Evolutionary conservation across 1,139 yeast genomes (phyloP).

Genomic region (Pichia sorboxylosa): DNA sequence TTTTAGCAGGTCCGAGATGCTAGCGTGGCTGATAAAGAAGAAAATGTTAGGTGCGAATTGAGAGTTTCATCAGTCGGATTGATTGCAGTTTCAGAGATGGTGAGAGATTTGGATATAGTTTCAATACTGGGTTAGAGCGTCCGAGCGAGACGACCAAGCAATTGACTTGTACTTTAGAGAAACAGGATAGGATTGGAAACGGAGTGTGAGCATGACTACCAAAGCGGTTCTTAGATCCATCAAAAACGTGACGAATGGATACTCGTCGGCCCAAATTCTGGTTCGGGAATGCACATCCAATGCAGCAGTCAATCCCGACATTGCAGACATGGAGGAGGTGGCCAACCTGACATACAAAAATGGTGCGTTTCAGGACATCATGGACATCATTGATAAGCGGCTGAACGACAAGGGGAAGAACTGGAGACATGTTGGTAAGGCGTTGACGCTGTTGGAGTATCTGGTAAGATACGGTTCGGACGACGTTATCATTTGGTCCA

Average conservation of each 20-base stretch:
- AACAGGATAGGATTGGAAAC: no score
- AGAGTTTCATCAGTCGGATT: no score
- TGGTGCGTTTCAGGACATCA: slow-evolving; percentile 75
- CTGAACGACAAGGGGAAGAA: slow-evolving; percentile 94
- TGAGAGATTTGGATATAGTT: no score
- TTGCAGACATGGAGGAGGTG: slow-evolving; percentile 75
- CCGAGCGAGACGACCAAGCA: no score
- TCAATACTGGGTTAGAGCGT: no score
- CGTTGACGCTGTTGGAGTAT: slow-evolving; percentile 79
- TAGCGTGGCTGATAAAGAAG: no score
- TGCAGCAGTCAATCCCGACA: slow-evolving; percentile 76
- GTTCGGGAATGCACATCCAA: slow-evolving; percentile 93
- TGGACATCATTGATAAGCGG: slow-evolving; percentile 93
- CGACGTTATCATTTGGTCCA: slow-evolving; percentile 88
- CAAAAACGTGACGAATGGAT: slow-evolving; percentile 90
- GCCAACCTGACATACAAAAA: slow-evolving; percentile 63
- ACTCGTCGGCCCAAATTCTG: slow-evolving; percentile 72
- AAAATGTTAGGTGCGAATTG: no score
- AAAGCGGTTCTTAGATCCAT: slow-evolving; percentile 74
- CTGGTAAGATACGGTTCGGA: slow-evolving; percentile 82
- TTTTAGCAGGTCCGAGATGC: no score
- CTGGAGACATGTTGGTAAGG: slow-evolving; percentile 95
- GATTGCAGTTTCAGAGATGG: no score
- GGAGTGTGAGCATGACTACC: slow-evolving; percentile 27
- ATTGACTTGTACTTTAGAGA: no score